Conservation (phyloP, 345 rosid species). For the Leavenworthia alabamica region DNA sequence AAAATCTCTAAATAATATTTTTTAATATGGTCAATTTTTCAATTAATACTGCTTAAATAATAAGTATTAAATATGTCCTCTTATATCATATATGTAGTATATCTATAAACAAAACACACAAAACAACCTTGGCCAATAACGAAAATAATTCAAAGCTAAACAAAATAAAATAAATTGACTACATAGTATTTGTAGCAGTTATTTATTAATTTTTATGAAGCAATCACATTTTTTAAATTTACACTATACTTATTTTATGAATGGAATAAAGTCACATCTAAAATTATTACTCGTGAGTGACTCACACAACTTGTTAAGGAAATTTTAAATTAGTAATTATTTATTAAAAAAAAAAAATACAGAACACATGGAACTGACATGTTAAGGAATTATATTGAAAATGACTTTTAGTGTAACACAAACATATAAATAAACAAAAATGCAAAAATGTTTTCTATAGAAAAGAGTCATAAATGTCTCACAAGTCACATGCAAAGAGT, state of each 20-base stretch:
- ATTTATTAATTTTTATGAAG: neutral
- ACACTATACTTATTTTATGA: neutral
- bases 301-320: conserved; percentile 12
- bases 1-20: too few relatives aligned
- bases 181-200: neutral
- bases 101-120: neutral
- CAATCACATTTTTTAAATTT: neutral
- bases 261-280: conserved; percentile 19
- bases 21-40: too few relatives aligned
- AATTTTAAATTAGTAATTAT: neutral
- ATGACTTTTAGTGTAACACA: conserved; percentile 17
- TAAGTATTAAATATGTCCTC: conserved; percentile 1
- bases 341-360: neutral
- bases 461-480: neutral
- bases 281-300: conserved; percentile 15
- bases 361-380: conserved; percentile 24
- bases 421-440: conserved; percentile 20
- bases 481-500: conserved; percentile 21
- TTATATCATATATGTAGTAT: neutral
- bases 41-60: too few relatives aligned
- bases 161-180: neutral
- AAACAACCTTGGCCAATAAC: neutral
- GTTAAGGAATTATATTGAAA: conserved; percentile 2
- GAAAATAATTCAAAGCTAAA: neutral
- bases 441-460: neutral